Conservation (phyloP, 768 basidiomycete genomes). For the Lentinula boryana region DNA sequence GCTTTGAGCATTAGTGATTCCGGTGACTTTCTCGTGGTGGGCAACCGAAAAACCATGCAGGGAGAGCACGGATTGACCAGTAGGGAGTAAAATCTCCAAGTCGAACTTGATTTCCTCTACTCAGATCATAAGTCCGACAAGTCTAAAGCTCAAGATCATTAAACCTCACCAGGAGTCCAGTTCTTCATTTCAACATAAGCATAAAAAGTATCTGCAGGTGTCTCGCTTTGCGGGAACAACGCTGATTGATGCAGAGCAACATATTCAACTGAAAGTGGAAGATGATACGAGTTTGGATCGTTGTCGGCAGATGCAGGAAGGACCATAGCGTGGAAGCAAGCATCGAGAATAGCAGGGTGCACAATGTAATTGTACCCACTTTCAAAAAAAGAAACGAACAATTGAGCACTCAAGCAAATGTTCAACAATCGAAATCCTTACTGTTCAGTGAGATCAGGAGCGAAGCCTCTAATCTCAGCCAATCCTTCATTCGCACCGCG, state of each 20-base stretch:
- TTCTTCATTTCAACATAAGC: background rate
- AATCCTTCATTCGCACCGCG: background rate
- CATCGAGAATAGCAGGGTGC: conserved; percentile 25
- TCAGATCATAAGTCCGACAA: background rate
- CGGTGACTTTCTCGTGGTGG: background rate
- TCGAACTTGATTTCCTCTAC: conserved; percentile 2
- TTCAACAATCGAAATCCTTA: background rate
- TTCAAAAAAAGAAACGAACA: background rate
- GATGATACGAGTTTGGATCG: conserved; percentile 17
- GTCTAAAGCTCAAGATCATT: background rate
- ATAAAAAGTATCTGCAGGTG: background rate
- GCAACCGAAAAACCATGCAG: conserved; percentile 2
- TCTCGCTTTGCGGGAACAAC: background rate
- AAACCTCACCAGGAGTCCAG: conserved; percentile 1
- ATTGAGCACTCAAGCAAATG: background rate
- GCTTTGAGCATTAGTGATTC: background rate
- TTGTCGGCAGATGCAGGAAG: conserved; percentile 15
- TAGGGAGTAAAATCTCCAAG: background rate
- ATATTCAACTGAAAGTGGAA: conserved; percentile 12
- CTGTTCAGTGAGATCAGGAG: background rate
- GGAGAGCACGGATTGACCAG: background rate
- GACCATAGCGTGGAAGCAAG: conserved; percentile 18
- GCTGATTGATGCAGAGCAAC: background rate
- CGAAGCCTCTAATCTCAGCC: conserved; percentile 2
- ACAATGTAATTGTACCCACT: conserved; percentile 14